Evolutionary conservation across 257 asterid species (phyloP).

Genomic region (Schizonepeta tenuifolia): DNA sequence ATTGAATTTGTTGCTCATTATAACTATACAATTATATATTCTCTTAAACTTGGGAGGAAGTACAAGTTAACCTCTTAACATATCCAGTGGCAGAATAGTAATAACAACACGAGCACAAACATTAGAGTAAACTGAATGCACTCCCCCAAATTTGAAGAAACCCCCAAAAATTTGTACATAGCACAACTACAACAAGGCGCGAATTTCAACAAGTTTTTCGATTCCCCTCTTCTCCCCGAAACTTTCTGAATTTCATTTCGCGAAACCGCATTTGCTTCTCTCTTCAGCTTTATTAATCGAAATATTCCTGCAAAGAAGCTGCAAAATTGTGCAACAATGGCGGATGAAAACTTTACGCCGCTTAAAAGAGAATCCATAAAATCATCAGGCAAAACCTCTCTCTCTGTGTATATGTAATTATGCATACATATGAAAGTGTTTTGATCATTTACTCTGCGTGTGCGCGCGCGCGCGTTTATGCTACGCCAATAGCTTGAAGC

Average conservation of each 20-base stretch:
- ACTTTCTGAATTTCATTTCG: too few relatives aligned
- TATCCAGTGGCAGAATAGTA: too few relatives aligned
- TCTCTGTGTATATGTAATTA: neutral
- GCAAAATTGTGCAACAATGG: conserved; percentile 49
- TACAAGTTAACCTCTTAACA: too few relatives aligned
- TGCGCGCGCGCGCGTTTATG: neutral
- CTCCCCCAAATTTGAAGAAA: conserved; percentile 30
- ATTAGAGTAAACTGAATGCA: neutral
- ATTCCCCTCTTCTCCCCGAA: neutral
- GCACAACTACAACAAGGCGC: conserved; percentile 32
- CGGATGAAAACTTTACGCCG: conserved; percentile 65
- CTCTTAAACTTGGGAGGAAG: too few relatives aligned
- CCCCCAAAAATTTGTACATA: conserved; percentile 33
- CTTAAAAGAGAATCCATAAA: conserved; percentile 73
- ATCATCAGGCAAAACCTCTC: conserved; percentile 59
- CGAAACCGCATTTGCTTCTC: neutral
- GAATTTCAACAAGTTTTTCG: conserved; percentile 23
- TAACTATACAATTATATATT: too few relatives aligned
- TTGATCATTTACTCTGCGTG: neutral
- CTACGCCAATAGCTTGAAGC: neutral
- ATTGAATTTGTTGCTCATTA: too few relatives aligned
- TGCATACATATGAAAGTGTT: neutral
- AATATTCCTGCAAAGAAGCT: conserved; percentile 23
- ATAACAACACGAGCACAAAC: too few relatives aligned
- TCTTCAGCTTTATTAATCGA: neutral